Percentiles rank a stretch among this genome's conserved stretches.
These are phyloP conservation scores for Penicillium tannophilum DNA, from an alignment of 495 filamentous ascomycete species.

Conservation along the genomic window DNA sequence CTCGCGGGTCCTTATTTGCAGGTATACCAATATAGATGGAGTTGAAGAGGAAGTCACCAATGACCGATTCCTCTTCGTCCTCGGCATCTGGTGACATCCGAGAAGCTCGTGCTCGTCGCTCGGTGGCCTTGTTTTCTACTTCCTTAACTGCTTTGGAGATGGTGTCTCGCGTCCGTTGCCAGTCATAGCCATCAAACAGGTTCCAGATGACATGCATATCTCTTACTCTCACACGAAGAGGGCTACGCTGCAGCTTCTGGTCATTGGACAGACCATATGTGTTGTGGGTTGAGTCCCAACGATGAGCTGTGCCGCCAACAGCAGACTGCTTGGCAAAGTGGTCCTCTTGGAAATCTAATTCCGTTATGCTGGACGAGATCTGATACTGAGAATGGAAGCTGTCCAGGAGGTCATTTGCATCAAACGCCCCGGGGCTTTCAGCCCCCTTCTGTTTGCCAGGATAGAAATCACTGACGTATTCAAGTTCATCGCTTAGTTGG, in stretches of 20 bases:
- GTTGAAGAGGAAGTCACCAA: slow-evolving; percentile 96
- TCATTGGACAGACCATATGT: slow-evolving; percentile 68
- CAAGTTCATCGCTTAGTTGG: slow-evolving; percentile 54
- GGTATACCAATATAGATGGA: slow-evolving; percentile 97
- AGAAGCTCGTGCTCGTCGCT: slow-evolving; percentile 59
- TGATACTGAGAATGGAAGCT: slow-evolving; percentile 63
- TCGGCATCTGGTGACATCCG: slow-evolving; percentile 50
- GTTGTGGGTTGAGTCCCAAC: slow-evolving; percentile 76
- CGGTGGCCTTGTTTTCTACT: slow-evolving; percentile 77
- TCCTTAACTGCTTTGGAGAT: slow-evolving; percentile 85
- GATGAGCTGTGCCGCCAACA: slow-evolving; percentile 68
- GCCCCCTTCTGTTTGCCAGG: slow-evolving; percentile 36
- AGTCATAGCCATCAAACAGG: slow-evolving; percentile 96
- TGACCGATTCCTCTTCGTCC: slow-evolving; percentile 81
- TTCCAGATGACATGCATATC: slow-evolving; percentile 98
- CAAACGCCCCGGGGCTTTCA: slow-evolving; percentile 38
- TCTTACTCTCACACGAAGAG: slow-evolving; percentile 74
- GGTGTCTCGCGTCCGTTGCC: slow-evolving; percentile 81
- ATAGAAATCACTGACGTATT: slow-evolving; percentile 67
- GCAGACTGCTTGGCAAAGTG: slow-evolving; percentile 69
- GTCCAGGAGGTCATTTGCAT: slow-evolving; percentile 56
- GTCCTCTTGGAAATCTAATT: slow-evolving; percentile 74
- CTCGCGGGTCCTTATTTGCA: slow-evolving; percentile 77
- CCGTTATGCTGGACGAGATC: slow-evolving; percentile 49
- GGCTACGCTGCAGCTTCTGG: slow-evolving; percentile 63